These are phyloP conservation scores for Lunularia cruciata DNA, from an alignment of 225 moss, liverwort and hornwort genomes.

Conservation along the genomic window DNA sequence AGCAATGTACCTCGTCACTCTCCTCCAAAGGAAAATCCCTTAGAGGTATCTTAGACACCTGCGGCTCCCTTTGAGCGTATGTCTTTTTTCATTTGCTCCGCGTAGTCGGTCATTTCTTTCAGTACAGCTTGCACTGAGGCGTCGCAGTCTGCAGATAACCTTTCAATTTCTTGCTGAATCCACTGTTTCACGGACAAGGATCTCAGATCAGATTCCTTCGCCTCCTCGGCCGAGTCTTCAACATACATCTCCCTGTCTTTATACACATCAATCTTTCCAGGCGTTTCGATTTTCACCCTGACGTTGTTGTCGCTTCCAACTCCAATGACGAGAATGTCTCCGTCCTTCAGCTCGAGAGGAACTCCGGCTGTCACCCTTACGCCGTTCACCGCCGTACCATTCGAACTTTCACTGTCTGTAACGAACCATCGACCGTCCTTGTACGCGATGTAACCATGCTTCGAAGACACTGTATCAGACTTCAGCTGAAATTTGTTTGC, in stretches of 20 bases:
- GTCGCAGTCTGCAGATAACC: conserved; percentile 26
- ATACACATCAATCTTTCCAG: conserved; percentile 37
- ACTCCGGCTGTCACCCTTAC: conserved; percentile 34
- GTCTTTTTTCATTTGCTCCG: conserved; percentile 47
- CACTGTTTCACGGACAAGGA: conserved; percentile 54
- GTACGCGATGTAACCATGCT: conserved; percentile 66
- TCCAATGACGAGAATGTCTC: conserved; percentile 64
- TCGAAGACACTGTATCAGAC: conserved; percentile 73
- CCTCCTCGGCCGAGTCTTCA: conserved; percentile 12
- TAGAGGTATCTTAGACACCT: no score
- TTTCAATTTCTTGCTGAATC: conserved; percentile 47
- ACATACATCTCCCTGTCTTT: conserved; percentile 17
- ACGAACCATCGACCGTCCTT: conserved; percentile 60
- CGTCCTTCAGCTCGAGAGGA: conserved; percentile 50
- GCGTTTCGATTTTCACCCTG: conserved; percentile 44
- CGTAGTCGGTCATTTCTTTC: conserved; percentile 47
- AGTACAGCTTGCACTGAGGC: conserved; percentile 36
- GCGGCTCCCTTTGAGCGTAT: neutral
- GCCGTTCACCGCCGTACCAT: conserved; percentile 72
- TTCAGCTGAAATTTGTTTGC: conserved; percentile 65
- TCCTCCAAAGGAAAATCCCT: no score
- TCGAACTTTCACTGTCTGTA: conserved; percentile 78
- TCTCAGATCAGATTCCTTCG: no score
- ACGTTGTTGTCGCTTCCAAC: conserved; percentile 61
- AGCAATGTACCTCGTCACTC: no score